Base-by-base conservation (phyloP, 768 basidiomycete species). In the Daedalea quercina region DNA sequence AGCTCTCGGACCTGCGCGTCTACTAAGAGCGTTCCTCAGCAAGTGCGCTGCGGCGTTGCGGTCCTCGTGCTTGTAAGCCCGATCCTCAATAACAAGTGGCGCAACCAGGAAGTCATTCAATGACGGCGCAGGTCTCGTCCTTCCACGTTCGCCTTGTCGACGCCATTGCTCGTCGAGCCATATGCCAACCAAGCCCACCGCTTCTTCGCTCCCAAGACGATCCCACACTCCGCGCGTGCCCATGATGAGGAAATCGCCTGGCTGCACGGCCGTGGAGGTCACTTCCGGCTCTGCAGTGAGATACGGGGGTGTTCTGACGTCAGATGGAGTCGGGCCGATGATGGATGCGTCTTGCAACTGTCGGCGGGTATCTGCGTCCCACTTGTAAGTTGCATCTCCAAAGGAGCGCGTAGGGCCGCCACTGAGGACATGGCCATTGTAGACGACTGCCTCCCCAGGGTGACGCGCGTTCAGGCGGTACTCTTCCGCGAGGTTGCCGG, bases 201-300 rank as follows among this genome's bases (percentile, higher is more conserved):
- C 76, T 58, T 82, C 80, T 54, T 78, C 73, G 63, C 73, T 77
- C 24, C 75, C 74, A 50, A 84, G 66, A 44, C 71, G 70, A 42
- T 83, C 76, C 72, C 75, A 81, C 8, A 84, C 64, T 6, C 79
- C 81, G 55, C 74, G 73, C 1, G 75, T 74, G 0, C 72, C 78
- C 62, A 84, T 58, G 26, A 82, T 74, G 45, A 84, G 59, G 60
- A 82, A 81, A 57, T 78, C 78, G 26, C 74, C 76, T 1, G 73
- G 70, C 44, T 70, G 58, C 15, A 78, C 63, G 37, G 70, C 62
- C 24, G 70, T 67, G 1, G 70, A 69, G n/a, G 70, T 76, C 31
- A 81, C 70, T 45, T 74, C 76, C 2, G 80, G 81, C 54, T 74
- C 72, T 1, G 79, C 78, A 8, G 74, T 77, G 19, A 81, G 66